Percentiles rank a stretch among this genome's conserved stretches.
Evolutionary conservation across 2,329 filamentous ascomycete species (phyloP).

Genomic region (Fusarium sp.): DNA sequence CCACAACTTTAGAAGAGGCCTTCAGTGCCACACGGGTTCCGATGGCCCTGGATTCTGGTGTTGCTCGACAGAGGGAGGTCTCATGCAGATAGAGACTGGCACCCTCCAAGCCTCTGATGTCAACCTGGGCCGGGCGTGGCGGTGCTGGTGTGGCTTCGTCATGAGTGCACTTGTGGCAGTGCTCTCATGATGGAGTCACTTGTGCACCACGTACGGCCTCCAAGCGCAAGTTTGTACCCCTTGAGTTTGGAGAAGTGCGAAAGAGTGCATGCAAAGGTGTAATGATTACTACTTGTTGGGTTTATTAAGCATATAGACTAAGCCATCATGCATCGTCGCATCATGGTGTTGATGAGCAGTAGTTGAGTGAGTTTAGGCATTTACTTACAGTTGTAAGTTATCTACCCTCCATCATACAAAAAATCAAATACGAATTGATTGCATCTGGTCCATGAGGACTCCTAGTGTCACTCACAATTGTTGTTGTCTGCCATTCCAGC

Average conservation of each 20-base stretch:
- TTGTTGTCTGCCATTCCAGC: neutral
- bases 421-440: neutral
- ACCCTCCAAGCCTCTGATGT: conserved; percentile 6
- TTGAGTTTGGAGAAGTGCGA: neutral
- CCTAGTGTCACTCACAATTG: neutral
- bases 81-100: neutral
- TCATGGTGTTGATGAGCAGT: neutral
- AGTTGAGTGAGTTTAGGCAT: neutral
- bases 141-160: conserved; percentile 23
- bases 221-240: neutral
- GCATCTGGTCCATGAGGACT: neutral
- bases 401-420: neutral
- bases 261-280: neutral
- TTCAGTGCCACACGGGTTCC: neutral
- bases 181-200: neutral
- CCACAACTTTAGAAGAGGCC: neutral
- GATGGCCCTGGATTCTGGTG: neutral
- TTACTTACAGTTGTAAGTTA: neutral
- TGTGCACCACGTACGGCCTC: neutral
- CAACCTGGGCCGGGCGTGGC: conserved; percentile 16
- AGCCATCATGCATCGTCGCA: neutral
- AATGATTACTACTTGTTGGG: neutral
- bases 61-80: neutral
- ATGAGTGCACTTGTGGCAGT: conserved; percentile 18
- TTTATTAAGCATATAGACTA: neutral